Base-by-base conservation (phyloP, 768 basidiomycete genomes). In the Suillus spraguei region DNA sequence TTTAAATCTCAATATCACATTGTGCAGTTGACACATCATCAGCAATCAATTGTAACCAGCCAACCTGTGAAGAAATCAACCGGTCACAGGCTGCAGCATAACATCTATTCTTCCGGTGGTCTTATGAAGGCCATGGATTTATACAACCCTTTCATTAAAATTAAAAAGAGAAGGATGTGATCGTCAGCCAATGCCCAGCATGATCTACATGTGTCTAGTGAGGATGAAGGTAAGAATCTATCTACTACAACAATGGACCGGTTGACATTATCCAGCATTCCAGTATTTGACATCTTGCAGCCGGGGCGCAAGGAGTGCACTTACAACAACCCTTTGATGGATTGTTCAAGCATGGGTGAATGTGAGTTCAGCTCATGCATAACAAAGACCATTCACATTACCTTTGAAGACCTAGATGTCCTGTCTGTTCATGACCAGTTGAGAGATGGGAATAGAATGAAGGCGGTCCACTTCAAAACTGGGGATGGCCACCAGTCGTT, bases 301-400 rank as follows among this genome's bases (percentile, higher is more conserved):
- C 49, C 7, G 9, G 24, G 24, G 14, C 7, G 7, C 2, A 14
- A 49, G 0, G 47, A 49, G 47, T 1, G 7, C 47, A 49, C 24
- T 49, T 49, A 49, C 22, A 22, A 49, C 47, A 49, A 49, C 24
- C 47, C 47, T 49, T 14, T 50, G 24, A 50, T 50, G 49, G 24
- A 28, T 28, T 28, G 49, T 50, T 16, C 24, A 50, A 50, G 24
- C 24, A 50, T 50, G 24, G 14, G 24, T 16, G 24, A 49, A 49
- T 49, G 47, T 49, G 14, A 49, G 47, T 50, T 17, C 16, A 50
- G 16, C 24, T 50, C 6, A 50, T 50, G 24, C 49, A 28, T 50
- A 4, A 3, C 22, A 50, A 24, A 8, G 49, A 50, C 28, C 6
- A 50, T 50, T 50, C 14, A 50, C 3, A 50, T 50, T 16, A 16